These are phyloP conservation scores for Aureobasidium pullulans DNA, from an alignment of 2,329 filamentous ascomycete species.

Conservation along the genomic window DNA sequence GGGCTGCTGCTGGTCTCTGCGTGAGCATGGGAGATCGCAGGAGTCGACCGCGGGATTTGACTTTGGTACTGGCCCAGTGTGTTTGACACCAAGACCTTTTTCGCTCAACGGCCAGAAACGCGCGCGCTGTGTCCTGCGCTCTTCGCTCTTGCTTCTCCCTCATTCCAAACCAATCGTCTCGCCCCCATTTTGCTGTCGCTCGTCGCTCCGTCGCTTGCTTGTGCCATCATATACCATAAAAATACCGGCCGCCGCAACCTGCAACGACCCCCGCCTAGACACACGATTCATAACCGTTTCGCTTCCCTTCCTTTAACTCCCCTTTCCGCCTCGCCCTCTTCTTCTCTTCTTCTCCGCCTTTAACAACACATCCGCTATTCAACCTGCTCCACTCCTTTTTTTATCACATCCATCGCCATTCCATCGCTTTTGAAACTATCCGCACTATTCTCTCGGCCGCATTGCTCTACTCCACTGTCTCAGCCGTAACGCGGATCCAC, in stretches of 20 bases:
- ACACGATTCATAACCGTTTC: slow-evolving; percentile 8
- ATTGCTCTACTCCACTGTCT: slow-evolving; percentile 11
- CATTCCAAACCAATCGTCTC: neutral
- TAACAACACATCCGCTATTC: neutral
- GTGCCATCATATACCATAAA: slow-evolving; percentile 2
- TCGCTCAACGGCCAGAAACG: slow-evolving; percentile 1
- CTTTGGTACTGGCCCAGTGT: slow-evolving; percentile 2
- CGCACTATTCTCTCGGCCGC: neutral
- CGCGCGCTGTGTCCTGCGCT: slow-evolving; percentile 1
- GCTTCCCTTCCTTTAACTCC: slow-evolving; percentile 2
- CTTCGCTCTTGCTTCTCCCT: neutral
- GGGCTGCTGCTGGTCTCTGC: neutral
- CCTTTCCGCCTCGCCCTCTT: neutral
- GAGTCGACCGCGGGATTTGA: slow-evolving; percentile 3
- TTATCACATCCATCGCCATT: neutral
- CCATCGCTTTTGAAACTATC: neutral
- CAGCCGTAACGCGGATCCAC: slow-evolving; percentile 9
- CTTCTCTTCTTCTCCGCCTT: neutral
- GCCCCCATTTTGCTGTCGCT: neutral
- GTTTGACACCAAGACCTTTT: slow-evolving; percentile 12
- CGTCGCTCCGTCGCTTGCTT: neutral
- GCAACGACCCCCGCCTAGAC: neutral
- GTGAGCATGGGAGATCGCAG: slow-evolving; percentile 8
- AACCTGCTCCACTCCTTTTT: slow-evolving; percentile 11
- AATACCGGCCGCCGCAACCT: neutral